Percentiles rank a stretch among this genome's conserved stretches.
phyloP scores from a whole-genome alignment of 2,329 filamentous ascomycete species.

The Pseudocercospora fuligena region DNA sequence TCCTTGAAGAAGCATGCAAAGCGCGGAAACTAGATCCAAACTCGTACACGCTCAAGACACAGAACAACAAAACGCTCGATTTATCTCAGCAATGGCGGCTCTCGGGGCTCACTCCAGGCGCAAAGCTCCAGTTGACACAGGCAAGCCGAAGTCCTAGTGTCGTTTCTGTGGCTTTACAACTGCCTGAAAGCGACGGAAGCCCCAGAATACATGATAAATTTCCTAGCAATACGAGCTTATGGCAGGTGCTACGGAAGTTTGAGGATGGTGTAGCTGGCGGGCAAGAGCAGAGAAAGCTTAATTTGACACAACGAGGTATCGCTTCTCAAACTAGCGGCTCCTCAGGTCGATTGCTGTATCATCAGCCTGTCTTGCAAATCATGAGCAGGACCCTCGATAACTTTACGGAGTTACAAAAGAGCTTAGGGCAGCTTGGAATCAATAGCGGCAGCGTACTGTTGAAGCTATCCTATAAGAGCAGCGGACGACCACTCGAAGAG shows the following conservation, averaged over 20 bases:
- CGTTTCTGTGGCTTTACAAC: constrained; percentile 85
- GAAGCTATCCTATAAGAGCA: constrained; percentile 75
- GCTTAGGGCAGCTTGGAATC: constrained; percentile 82
- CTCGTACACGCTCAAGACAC: constrained; percentile 82
- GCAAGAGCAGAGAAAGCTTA: constrained; percentile 57
- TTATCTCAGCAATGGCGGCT: constrained; percentile 83
- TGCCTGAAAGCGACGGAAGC: constrained; percentile 72
- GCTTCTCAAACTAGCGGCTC: constrained; percentile 59
- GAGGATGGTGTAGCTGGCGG: constrained; percentile 72
- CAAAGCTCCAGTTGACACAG: constrained; percentile 89
- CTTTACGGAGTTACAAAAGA: constrained; percentile 86
- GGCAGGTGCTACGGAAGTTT: constrained; percentile 88
- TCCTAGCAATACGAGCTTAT: constrained; percentile 83
- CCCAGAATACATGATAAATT: constrained; percentile 82
- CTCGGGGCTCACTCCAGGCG: constrained; percentile 80
- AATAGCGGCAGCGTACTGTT: constrained; percentile 82
- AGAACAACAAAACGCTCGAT: constrained; percentile 84
- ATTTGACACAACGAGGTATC: constrained; percentile 81
- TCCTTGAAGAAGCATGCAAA: constrained; percentile 83
- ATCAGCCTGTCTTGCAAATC: constrained; percentile 71
- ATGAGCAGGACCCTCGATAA: constrained; percentile 73
- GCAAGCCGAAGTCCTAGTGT: constrained; percentile 83
- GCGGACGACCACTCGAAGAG: constrained; percentile 78
- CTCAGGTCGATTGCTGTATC: constrained; percentile 79
- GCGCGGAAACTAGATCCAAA: constrained; percentile 76